These are phyloP conservation scores for Neckera pumila DNA, from an alignment of 225 moss, liverwort and hornwort species.

Conservation along the genomic window DNA sequence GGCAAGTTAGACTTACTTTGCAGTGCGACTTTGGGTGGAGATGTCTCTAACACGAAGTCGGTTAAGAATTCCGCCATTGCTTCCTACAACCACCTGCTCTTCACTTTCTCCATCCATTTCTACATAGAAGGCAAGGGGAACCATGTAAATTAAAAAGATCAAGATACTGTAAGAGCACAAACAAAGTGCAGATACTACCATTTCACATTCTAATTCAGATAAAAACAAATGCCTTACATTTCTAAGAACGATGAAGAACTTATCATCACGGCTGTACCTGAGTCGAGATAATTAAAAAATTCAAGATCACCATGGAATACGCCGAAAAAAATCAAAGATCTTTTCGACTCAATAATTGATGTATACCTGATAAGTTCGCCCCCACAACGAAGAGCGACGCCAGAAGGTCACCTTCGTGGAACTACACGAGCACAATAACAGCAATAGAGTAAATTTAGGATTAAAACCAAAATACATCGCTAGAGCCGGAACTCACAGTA, in stretches of 20 bases:
- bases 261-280: background rate
- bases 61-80: slow-evolving; percentile 83
- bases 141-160: background rate
- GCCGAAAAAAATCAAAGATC: background rate
- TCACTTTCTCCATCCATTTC: slow-evolving; percentile 67
- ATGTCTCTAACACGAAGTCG: slow-evolving; percentile 93
- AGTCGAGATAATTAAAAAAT: background rate
- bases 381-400: slow-evolving; percentile 58
- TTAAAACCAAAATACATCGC: background rate
- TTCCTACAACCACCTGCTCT: slow-evolving; percentile 91
- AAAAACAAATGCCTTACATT: background rate
- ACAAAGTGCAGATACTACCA: background rate
- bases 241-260: background rate
- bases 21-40: slow-evolving; percentile 85
- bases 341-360: background rate
- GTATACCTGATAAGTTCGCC: slow-evolving; percentile 42
- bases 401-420: slow-evolving; percentile 42
- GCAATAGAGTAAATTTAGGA: background rate
- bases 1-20: slow-evolving; percentile 42
- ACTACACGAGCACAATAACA: slow-evolving; percentile 15
- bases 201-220: background rate
- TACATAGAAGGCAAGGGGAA: background rate
- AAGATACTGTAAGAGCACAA: background rate
- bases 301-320: background rate
- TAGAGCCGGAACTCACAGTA: background rate